Evolutionary conservation across 495 filamentous ascomycete species (phyloP).

Genomic region (Endocarpon pusillum): DNA sequence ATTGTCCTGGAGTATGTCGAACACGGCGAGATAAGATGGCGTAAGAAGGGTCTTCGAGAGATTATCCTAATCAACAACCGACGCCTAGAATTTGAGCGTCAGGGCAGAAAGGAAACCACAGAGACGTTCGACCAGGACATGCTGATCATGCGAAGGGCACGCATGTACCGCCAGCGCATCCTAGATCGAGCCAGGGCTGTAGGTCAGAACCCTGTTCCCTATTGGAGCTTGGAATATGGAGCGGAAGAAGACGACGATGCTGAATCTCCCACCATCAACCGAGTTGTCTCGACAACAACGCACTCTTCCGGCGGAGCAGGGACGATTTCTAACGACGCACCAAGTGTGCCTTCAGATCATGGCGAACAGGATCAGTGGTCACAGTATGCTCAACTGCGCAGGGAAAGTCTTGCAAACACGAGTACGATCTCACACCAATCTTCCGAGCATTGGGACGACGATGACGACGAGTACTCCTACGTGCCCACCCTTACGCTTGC

Average conservation of each 20-base stretch:
- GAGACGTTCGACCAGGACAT: constrained; percentile 42
- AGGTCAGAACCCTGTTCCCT: constrained; percentile 33
- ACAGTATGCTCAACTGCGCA: constrained; percentile 33
- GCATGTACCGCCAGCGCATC: constrained; percentile 13
- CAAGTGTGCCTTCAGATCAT: constrained; percentile 54
- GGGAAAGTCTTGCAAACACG: constrained; percentile 30
- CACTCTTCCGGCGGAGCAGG: constrained; percentile 15
- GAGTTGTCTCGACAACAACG: constrained; percentile 20
- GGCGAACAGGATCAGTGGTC: too few relatives aligned
- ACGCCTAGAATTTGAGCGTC: constrained; percentile 53
- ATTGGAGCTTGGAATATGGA: constrained; percentile 70
- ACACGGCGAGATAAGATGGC: constrained; percentile 84
- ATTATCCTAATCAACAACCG: constrained; percentile 68
- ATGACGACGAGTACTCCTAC: constrained; percentile 69
- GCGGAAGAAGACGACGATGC: constrained; percentile 38
- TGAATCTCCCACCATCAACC: constrained; percentile 20
- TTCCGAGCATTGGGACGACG: constrained; percentile 34
- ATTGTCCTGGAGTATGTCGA: constrained; percentile 92
- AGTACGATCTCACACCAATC: constrained; percentile 33
- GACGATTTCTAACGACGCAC: constrained; percentile 25
- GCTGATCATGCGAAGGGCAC: constrained; percentile 37
- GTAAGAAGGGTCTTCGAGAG: constrained; percentile 62
- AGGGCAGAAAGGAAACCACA: constrained; percentile 36
- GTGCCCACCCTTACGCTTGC: constrained; percentile 78
- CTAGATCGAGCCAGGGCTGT: constrained; percentile 35